A percentile compares a stretch with the other conserved stretches of the same genome.
These are phyloP conservation scores for Syzygium oleosum DNA, from an alignment of 345 rosid species.

Conservation along the genomic window DNA sequence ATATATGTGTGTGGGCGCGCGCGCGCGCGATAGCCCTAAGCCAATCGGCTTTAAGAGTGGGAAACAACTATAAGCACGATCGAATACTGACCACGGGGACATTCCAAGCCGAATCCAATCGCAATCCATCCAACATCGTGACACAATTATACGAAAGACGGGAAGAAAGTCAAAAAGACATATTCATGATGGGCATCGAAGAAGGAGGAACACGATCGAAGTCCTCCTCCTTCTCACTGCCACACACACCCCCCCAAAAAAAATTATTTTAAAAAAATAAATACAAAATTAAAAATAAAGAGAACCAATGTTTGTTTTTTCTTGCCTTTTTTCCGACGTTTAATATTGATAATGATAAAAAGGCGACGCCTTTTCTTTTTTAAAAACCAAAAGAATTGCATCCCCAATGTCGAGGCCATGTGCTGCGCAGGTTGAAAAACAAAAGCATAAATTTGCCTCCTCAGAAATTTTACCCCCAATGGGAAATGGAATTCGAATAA, in stretches of 20 bases:
- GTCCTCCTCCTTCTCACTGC: not conserved
- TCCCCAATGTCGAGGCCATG: conserved; percentile 37
- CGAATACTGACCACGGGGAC: not conserved
- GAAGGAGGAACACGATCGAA: not conserved
- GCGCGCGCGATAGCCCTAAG: no score
- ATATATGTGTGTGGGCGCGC: no score
- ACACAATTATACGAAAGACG: not conserved
- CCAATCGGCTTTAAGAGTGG: not conserved
- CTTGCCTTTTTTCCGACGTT: no score
- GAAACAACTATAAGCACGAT: not conserved
- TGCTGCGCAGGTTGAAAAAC: conserved; percentile 32
- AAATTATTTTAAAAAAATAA: no score
- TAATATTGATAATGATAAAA: not conserved
- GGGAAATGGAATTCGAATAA: not conserved
- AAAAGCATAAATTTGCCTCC: not conserved
- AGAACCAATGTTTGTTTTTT: no score
- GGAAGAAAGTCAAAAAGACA: not conserved
- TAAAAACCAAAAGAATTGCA: not conserved
- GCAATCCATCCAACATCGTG: not conserved
- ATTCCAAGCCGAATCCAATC: not conserved
- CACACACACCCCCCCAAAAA: not conserved
- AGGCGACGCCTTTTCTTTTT: not conserved
- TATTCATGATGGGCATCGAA: not conserved
- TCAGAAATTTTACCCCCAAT: not conserved
- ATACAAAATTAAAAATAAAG: no score